These are phyloP conservation scores for Houttuynia cordata DNA, from an alignment of 164 flowering plant genomes.

Conservation along the genomic window DNA sequence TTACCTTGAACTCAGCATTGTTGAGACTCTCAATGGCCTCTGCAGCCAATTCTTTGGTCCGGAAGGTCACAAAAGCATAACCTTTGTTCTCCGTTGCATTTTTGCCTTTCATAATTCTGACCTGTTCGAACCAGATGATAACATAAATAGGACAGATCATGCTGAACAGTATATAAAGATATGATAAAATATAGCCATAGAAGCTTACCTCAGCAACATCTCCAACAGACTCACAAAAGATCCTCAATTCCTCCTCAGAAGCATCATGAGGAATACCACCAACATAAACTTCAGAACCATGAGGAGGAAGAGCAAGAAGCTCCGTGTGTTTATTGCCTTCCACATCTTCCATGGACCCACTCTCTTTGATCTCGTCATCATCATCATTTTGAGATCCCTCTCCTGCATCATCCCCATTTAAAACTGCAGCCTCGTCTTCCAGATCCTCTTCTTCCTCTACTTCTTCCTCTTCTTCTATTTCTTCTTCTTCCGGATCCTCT, in stretches of 20 bases:
- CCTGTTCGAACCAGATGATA: conserved; percentile 26
- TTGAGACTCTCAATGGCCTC: conserved; percentile 67
- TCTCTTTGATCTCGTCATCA: conserved; percentile 28
- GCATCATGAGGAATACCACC: conserved; percentile 70
- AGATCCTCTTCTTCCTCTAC: conserved; percentile 26
- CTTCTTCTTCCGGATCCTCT: no score
- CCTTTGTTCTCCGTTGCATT: conserved; percentile 68
- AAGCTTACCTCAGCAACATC: conserved; percentile 64
- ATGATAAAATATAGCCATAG: not conserved
- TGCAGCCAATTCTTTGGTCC: conserved; percentile 58
- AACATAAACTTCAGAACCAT: conserved; percentile 81
- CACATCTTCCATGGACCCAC: conserved; percentile 28
- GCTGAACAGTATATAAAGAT: not conserved
- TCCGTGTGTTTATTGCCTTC: conserved; percentile 52
- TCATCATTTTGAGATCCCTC: conserved; percentile 13
- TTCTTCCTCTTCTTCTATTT: conserved; percentile 29
- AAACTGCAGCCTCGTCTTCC: conserved; percentile 16
- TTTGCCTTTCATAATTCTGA: conserved; percentile 71
- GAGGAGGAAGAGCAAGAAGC: conserved; percentile 89
- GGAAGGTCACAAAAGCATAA: conserved; percentile 82
- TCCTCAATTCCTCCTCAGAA: conserved; percentile 55
- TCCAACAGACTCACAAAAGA: conserved; percentile 58
- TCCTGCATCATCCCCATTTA: conserved; percentile 13
- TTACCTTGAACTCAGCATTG: conserved; percentile 61
- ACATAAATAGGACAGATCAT: not conserved